Evolutionary conservation across 2,329 filamentous ascomycete genomes (phyloP).

Genomic region (Hypomyces perniciosus): DNA sequence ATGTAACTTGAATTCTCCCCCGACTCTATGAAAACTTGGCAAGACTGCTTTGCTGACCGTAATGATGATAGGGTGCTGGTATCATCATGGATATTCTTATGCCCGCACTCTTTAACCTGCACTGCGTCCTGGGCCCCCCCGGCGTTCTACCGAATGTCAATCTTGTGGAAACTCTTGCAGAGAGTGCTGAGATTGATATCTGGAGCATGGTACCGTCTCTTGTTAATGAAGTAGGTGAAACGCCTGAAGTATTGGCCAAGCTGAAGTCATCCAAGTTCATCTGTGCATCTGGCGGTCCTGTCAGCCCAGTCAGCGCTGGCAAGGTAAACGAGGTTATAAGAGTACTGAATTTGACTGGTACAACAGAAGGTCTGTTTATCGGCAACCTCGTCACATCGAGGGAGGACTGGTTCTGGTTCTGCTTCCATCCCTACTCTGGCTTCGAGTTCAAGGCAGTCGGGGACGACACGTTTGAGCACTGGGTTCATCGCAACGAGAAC

Average conservation of each 20-base stretch:
- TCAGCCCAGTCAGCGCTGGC: too few species aligned
- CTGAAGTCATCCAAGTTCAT: slow-evolving; percentile 28
- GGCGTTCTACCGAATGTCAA: slow-evolving; percentile 30
- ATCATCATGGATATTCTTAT: slow-evolving; percentile 37
- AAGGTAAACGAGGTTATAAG: too few species aligned
- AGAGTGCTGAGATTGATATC: slow-evolving; percentile 30
- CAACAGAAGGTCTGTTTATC: slow-evolving; percentile 30
- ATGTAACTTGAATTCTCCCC: too few species aligned
- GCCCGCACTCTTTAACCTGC: slow-evolving; percentile 29
- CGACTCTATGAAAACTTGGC: too few species aligned
- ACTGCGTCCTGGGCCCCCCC: slow-evolving; percentile 31
- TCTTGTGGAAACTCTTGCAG: slow-evolving; percentile 28
- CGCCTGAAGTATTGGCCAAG: slow-evolving; percentile 25
- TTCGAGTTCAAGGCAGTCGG: slow-evolving; percentile 30
- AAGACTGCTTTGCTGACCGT: too few species aligned
- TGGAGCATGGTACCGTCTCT: slow-evolving; percentile 34
- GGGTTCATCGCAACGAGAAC: slow-evolving; percentile 26
- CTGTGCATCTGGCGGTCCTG: slow-evolving; percentile 32
- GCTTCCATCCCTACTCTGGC: slow-evolving; percentile 29
- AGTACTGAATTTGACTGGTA: slow-evolving; percentile 30
- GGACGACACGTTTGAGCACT: slow-evolving; percentile 25
- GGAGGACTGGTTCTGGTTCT: slow-evolving; percentile 28
- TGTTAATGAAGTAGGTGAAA: slow-evolving; percentile 28
- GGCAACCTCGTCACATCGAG: slow-evolving; percentile 23
- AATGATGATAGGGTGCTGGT: slow-evolving; percentile 35